Conservation (phyloP, 2,329 filamentous ascomycete genomes). For the Pezicula neosporulosa region DNA sequence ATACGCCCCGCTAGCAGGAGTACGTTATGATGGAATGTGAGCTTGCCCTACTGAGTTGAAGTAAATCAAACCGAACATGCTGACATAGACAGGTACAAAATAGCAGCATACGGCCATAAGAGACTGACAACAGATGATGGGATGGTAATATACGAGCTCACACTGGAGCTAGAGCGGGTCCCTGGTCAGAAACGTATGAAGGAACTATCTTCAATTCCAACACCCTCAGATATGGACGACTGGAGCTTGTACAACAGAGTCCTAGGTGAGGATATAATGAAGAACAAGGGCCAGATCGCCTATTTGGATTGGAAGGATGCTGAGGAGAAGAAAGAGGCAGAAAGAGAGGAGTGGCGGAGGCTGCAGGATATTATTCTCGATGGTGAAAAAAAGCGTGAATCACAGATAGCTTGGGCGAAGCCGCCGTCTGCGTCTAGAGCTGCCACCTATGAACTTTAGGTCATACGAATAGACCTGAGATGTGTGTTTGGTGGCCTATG, state of each 20-base stretch:
- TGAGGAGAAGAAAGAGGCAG: slow-evolving; percentile 5
- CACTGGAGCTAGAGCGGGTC: slow-evolving; percentile 43
- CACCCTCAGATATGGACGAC: slow-evolving; percentile 52
- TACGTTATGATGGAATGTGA: slow-evolving; percentile 54
- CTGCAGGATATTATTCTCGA: not conserved
- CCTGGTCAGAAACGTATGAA: slow-evolving; percentile 37
- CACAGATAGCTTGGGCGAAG: not conserved
- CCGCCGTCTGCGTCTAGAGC: too few species aligned
- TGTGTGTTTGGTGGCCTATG: too few species aligned
- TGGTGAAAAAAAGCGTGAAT: not conserved
- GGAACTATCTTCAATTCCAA: slow-evolving; percentile 39
- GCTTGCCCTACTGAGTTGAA: slow-evolving; percentile 18
- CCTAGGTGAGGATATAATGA: slow-evolving; percentile 34
- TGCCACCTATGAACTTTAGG: too few species aligned
- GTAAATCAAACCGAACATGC: not conserved
- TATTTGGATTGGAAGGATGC: slow-evolving; percentile 15
- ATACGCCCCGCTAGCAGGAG: slow-evolving; percentile 44
- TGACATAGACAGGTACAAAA: slow-evolving; percentile 37
- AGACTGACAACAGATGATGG: slow-evolving; percentile 33
- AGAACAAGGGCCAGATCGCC: slow-evolving; percentile 33
- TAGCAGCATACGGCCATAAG: slow-evolving; percentile 39
- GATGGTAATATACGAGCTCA: slow-evolving; percentile 36
- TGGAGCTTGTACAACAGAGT: slow-evolving; percentile 46
- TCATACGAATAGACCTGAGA: too few species aligned
- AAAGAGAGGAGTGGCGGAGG: slow-evolving; percentile 1